Conservation (phyloP, 495 filamentous ascomycete genomes). For the Talaromyces adpressus region DNA sequence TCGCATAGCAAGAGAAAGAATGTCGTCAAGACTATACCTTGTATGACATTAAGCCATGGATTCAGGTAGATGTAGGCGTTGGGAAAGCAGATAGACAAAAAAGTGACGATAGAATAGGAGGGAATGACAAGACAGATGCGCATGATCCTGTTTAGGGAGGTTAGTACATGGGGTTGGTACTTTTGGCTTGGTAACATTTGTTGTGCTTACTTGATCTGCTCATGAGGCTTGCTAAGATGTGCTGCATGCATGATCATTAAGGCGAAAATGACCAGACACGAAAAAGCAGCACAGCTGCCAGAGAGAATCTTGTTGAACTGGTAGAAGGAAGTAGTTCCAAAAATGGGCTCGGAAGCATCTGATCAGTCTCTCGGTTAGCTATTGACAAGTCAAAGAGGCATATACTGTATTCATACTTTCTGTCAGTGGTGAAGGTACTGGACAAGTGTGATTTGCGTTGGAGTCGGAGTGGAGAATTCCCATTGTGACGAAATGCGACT, state of each 20-base stretch:
- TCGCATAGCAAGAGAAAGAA: slow-evolving; percentile 29
- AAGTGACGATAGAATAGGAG: slow-evolving; percentile 20
- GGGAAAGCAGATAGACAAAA: slow-evolving; percentile 20
- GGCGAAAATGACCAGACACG: slow-evolving; percentile 15
- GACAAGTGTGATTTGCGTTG: slow-evolving; percentile 8
- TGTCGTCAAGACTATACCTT: slow-evolving; percentile 20
- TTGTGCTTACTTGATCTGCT: slow-evolving; percentile 23
- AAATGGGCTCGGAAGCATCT: background rate
- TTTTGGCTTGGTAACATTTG: too few relatives aligned
- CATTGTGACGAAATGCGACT: slow-evolving; percentile 1
- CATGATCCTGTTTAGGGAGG: slow-evolving; percentile 19
- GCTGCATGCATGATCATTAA: slow-evolving; percentile 19
- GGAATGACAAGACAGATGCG: slow-evolving; percentile 19
- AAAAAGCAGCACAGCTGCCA: slow-evolving; percentile 16
- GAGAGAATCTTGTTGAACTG: slow-evolving; percentile 22
- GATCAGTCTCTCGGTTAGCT: background rate
- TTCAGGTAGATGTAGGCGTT: slow-evolving; percentile 21
- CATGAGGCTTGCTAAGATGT: slow-evolving; percentile 20
- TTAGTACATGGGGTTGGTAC: background rate
- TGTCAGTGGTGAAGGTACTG: background rate
- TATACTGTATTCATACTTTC: background rate
- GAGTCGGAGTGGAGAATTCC: background rate
- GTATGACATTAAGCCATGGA: slow-evolving; percentile 22
- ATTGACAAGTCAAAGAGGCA: background rate
- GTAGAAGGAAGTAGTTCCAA: slow-evolving; percentile 17